Evolutionary conservation across 2,329 filamentous ascomycete species (phyloP), one percentile per base, ranked within the genome.

Genomic region (Cryphonectria carpinicola): DNA sequence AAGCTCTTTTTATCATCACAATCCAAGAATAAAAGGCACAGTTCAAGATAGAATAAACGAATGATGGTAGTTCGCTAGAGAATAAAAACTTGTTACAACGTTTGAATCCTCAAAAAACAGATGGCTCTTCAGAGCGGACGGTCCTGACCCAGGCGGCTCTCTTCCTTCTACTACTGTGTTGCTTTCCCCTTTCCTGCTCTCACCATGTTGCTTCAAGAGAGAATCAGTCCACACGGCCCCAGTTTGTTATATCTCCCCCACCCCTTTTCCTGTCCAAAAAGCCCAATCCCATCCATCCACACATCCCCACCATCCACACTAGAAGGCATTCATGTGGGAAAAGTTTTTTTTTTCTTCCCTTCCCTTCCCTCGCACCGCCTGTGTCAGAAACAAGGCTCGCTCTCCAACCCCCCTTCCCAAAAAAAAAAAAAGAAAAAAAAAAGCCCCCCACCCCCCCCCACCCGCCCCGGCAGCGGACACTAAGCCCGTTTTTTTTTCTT

Each of bases 1-100:
- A 11, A 49, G 10, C 52, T 11, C 43, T 4, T 56, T 14, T 56
- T 14, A 25, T 28, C 11, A 17, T 56, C 52, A 56, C 52, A 7
- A 56, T 19, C 43, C 43, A 22, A 46, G 43, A 17, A 28, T 13
- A 17, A 14, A 11, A 61, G 32, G 35, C 58, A 61, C 19, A 13
- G 7, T 14, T 8, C 8, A 39, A 61, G 17, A 11, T n/a, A 61
- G 19, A 61, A 32, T 32, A 32, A 35, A 61, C 58, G 58, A 61
- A 61, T 37, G 19, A 61, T 22, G 35, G 25, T 19, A 37, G 46
- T 61, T 61, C 35, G 58, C 58, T 37, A 22, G 35, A 61, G 46
- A 61, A 52, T 37, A 64, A 32, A 70, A 70, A 70, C 66, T 66
- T 66, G 65, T 62, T 70, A 68, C 69, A 65, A 65, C 43, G 69